These are phyloP conservation scores for Suillus clintonianus DNA, from an alignment of 768 basidiomycete species.

Conservation along the genomic window DNA sequence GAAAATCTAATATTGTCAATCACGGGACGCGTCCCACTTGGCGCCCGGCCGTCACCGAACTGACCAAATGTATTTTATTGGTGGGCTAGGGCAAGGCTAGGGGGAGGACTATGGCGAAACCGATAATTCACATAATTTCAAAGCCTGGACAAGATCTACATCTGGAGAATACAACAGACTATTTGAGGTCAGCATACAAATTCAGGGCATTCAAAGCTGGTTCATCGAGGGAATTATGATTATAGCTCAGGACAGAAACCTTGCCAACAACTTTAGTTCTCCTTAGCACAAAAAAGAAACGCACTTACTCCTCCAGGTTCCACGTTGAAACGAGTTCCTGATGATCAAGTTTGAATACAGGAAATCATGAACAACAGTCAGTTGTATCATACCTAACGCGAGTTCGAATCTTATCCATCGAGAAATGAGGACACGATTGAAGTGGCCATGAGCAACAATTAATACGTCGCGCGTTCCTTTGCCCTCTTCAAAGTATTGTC, in stretches of 20 bases:
- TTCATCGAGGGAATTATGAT: conserved; percentile 77
- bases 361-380: background rate
- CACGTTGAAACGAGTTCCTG: conserved; percentile 81
- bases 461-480: conserved; percentile 75
- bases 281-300: conserved; percentile 3
- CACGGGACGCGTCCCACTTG: conserved; percentile 14
- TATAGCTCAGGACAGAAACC: conserved; percentile 83
- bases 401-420: conserved; percentile 81
- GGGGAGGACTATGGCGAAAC: too few relatives aligned
- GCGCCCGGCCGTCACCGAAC: conserved; percentile 7
- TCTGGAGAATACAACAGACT: conserved; percentile 3
- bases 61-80: conserved; percentile 2
- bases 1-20: conserved; percentile 11
- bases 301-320: conserved; percentile 75
- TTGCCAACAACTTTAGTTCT: conserved; percentile 25
- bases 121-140: background rate
- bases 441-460: conserved; percentile 89
- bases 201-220: conserved; percentile 78
- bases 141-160: conserved; percentile 1
- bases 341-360: background rate
- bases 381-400: conserved; percentile 44
- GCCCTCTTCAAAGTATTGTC: conserved; percentile 67
- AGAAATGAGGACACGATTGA: conserved; percentile 72
- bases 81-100: background rate
- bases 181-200: conserved; percentile 50